These are phyloP conservation scores for Acanthamoeba royreba DNA, from an alignment of 208 protist species.

Conservation along the genomic window DNA sequence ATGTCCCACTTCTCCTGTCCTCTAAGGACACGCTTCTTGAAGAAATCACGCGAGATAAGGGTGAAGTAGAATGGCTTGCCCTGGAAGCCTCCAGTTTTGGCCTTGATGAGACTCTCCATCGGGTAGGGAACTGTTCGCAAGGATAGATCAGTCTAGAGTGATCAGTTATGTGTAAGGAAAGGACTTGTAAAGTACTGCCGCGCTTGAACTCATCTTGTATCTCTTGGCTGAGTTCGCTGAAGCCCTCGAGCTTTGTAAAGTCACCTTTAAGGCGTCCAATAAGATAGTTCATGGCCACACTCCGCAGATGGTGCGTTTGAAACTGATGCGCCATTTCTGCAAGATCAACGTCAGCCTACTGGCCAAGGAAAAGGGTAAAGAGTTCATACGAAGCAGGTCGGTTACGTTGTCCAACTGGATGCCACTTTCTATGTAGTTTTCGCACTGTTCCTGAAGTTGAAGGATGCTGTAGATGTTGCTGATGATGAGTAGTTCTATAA, in stretches of 20 bases:
- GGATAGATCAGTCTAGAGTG: not conserved
- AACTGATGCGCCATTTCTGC: conserved; percentile 38
- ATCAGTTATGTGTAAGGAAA: not conserved
- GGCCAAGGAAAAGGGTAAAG: not conserved
- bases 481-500: conserved; percentile 10
- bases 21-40: not conserved
- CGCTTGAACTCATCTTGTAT: conserved; percentile 6
- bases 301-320: conserved; percentile 2
- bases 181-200: not conserved
- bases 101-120: not conserved
- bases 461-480: conserved; percentile 24
- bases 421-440: conserved; percentile 11
- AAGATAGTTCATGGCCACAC: conserved; percentile 16
- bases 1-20: conserved; percentile 10
- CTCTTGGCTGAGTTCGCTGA: not conserved
- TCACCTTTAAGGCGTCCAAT: not conserved
- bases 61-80: not conserved
- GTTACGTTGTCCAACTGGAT: conserved; percentile 34
- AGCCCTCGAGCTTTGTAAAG: not conserved
- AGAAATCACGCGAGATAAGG: not conserved
- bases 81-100: not conserved
- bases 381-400: not conserved
- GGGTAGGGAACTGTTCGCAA: not conserved
- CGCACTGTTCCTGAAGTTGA: conserved; percentile 37
- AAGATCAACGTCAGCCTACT: not conserved